A percentile compares a stretch with the other conserved stretches of the same genome.
phyloP scores from a whole-genome alignment of 495 filamentous ascomycete genomes.

The Sporormia fimetaria region DNA sequence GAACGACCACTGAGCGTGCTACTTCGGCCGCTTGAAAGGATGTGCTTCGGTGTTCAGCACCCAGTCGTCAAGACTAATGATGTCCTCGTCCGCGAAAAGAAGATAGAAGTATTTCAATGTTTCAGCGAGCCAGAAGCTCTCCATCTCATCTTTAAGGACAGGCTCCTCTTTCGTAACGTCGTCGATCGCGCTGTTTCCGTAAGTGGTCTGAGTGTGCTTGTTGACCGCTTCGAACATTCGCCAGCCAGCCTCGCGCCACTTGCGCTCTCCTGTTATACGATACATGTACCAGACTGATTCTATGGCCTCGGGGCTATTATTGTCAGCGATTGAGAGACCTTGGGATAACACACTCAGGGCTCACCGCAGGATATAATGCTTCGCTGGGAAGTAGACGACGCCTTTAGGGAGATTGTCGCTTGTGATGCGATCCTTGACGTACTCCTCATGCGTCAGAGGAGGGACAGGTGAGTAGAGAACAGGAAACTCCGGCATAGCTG shows the following conservation, averaged over 20 bases:
- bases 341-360: slow-evolving; percentile 5
- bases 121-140: slow-evolving; percentile 36
- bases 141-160: slow-evolving; percentile 31
- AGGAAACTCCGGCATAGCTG: slow-evolving; percentile 10
- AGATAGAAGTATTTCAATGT: slow-evolving; percentile 80
- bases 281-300: slow-evolving; percentile 96
- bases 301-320: slow-evolving; percentile 71
- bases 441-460: slow-evolving; percentile 53
- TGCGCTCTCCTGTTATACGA: slow-evolving; percentile 69
- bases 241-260: slow-evolving; percentile 82
- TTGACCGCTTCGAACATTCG: slow-evolving; percentile 73
- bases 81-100: slow-evolving; percentile 61
- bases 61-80: slow-evolving; percentile 60
- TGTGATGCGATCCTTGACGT: slow-evolving; percentile 45
- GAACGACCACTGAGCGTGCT: neutral
- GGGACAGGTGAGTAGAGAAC: slow-evolving; percentile 19
- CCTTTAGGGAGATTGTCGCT: slow-evolving; percentile 57
- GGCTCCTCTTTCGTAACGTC: slow-evolving; percentile 50
- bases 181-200: slow-evolving; percentile 60
- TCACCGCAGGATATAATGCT: slow-evolving; percentile 69
- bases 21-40: slow-evolving; percentile 25
- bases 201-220: slow-evolving; percentile 50
- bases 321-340: neutral
- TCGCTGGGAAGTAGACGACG: slow-evolving; percentile 45
- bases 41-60: slow-evolving; percentile 40